Conservation (phyloP, 495 filamentous ascomycete species). For the Saxophila tyrrhenica region DNA sequence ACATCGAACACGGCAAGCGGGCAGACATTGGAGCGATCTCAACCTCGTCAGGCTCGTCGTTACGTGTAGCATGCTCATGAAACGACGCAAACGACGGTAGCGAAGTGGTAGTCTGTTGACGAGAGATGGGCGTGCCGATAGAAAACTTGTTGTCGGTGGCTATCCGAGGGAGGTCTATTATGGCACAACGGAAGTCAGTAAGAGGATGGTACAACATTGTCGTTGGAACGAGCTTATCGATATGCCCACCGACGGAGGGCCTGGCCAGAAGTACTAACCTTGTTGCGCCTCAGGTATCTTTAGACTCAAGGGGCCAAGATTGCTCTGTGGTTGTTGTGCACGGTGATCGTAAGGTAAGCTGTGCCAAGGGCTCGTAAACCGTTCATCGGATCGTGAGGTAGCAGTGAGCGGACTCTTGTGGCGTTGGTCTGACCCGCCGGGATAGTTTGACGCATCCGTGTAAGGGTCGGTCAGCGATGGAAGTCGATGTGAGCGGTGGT, state of each 20-base stretch:
- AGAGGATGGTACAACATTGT: not conserved
- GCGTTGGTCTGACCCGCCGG: not conserved
- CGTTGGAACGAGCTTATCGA: not conserved
- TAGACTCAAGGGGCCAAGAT: not conserved
- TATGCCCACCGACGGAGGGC: too few species aligned
- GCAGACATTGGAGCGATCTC: slow-evolving; percentile 10
- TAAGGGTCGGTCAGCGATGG: not conserved
- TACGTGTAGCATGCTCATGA: slow-evolving; percentile 5
- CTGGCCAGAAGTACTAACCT: not conserved
- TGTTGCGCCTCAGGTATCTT: not conserved
- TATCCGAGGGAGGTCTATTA: not conserved
- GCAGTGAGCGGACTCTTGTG: slow-evolving; percentile 5
- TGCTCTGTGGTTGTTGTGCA: not conserved
- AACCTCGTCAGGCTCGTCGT: slow-evolving; percentile 5
- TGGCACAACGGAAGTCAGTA: not conserved
- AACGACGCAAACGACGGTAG: slow-evolving; percentile 17
- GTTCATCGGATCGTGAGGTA: slow-evolving; percentile 8
- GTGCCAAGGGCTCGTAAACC: slow-evolving; percentile 4
- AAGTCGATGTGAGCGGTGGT: not conserved
- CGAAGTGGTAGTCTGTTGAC: slow-evolving; percentile 1
- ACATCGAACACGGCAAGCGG: slow-evolving; percentile 4
- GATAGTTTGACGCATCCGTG: slow-evolving; percentile 2
- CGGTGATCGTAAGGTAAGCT: not conserved
- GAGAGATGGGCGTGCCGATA: not conserved
- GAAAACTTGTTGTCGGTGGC: not conserved